phyloP scores from a whole-genome alignment of 1,139 yeast genomes.

The Kurtzmaniella quercitrusa region DNA sequence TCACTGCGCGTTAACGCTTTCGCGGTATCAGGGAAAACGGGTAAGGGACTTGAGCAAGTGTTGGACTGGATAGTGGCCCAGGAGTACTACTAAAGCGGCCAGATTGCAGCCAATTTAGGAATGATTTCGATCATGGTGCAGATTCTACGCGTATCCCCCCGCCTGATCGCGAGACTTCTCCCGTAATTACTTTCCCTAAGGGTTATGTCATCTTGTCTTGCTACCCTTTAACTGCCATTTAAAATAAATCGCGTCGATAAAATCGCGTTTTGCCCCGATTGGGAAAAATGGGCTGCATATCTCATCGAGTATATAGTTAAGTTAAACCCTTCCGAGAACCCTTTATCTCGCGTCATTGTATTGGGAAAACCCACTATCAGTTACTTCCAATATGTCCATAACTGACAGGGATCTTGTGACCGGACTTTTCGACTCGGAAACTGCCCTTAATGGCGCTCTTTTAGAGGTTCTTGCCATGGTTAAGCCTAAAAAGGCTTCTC shows the following conservation, averaged over 20 bases:
- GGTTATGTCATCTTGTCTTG: too few species aligned
- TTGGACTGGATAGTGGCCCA: slow-evolving; percentile 46
- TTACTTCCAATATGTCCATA: neutral
- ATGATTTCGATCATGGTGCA: neutral
- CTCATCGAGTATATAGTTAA: neutral
- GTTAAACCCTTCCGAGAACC: neutral
- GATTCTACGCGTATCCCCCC: neutral
- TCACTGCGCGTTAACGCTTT: slow-evolving; percentile 1
- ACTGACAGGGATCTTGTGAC: slow-evolving; percentile 3
- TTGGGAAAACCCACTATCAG: neutral
- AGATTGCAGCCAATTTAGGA: neutral
- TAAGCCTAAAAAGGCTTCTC: slow-evolving; percentile 26
- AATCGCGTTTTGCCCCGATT: neutral
- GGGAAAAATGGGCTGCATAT: neutral
- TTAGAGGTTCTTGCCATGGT: slow-evolving; percentile 34
- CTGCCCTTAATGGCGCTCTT: slow-evolving; percentile 26
- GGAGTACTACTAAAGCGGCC: slow-evolving; percentile 10
- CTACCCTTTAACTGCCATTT: too few species aligned
- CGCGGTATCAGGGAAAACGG: slow-evolving; percentile 55
- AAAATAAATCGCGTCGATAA: neutral
- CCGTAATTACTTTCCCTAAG: too few species aligned
- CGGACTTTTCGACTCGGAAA: slow-evolving; percentile 17
- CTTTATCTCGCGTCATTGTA: neutral
- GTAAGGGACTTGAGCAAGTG: slow-evolving; percentile 41
- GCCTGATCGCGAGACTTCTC: neutral